A percentile compares a stretch with the other conserved stretches of the same genome.
Conservation (phyloP, 2,329 filamentous ascomycete genomes). For the Diaporthe longicolla region DNA sequence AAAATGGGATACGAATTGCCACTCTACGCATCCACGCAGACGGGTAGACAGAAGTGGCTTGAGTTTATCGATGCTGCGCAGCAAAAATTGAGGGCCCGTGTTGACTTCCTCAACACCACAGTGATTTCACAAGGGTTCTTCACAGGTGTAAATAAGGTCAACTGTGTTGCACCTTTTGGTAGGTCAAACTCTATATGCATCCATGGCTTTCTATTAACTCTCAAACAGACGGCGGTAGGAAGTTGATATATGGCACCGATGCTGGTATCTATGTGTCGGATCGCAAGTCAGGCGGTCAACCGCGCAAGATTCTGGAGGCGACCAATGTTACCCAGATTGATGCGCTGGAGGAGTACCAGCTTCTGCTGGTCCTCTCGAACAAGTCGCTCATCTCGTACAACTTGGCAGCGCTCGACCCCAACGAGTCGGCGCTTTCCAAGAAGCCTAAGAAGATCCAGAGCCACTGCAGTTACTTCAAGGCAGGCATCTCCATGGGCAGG, state of each 20-base stretch:
- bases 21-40: slow-evolving; percentile 87
- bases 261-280: slow-evolving; percentile 94
- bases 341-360: slow-evolving; percentile 93
- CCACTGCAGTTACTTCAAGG: slow-evolving; percentile 98
- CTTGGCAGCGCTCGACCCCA: slow-evolving; percentile 86
- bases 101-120: slow-evolving; percentile 88
- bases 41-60: slow-evolving; percentile 95
- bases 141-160: slow-evolving; percentile 82
- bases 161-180: slow-evolving; percentile 94
- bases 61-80: slow-evolving; percentile 95
- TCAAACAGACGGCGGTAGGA: slow-evolving; percentile 85
- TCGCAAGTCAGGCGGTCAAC: slow-evolving; percentile 86
- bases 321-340: slow-evolving; percentile 94
- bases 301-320: slow-evolving; percentile 84
- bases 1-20: slow-evolving; percentile 96
- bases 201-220: slow-evolving; percentile 43
- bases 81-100: slow-evolving; percentile 85
- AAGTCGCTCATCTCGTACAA: slow-evolving; percentile 94
- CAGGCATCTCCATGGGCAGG: slow-evolving; percentile 92
- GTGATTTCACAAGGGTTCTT: slow-evolving; percentile 73
- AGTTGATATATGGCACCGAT: slow-evolving; percentile 94
- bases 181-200: slow-evolving; percentile 53
- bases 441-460: slow-evolving; percentile 96
- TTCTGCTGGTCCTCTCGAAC: slow-evolving; percentile 91
- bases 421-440: slow-evolving; percentile 84